These are phyloP conservation scores for Trametes pubescens DNA, from an alignment of 1,284 basidiomycete species.

Conservation along the genomic window DNA sequence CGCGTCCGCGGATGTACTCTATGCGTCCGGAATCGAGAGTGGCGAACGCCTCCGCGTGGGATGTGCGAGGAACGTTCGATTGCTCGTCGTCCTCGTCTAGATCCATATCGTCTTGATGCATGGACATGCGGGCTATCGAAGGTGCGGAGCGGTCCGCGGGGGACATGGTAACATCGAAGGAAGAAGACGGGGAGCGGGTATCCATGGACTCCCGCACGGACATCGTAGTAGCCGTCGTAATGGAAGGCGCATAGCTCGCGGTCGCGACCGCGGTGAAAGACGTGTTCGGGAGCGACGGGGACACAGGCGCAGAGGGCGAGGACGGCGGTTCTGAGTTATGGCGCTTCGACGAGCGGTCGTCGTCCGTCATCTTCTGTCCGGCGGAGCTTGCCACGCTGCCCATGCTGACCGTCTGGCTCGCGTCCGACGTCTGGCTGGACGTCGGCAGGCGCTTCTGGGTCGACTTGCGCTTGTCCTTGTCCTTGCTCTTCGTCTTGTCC, in stretches of 20 bases:
- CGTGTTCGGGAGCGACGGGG: slow-evolving; percentile 30
- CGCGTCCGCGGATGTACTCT: slow-evolving; percentile 54
- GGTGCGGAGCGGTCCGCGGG: slow-evolving; percentile 14
- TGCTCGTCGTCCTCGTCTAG: slow-evolving; percentile 51
- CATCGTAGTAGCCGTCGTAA: slow-evolving; percentile 15
- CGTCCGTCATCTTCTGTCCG: slow-evolving; percentile 19
- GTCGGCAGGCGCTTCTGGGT: slow-evolving; percentile 3
- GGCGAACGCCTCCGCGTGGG: slow-evolving; percentile 77
- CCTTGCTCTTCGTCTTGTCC: slow-evolving; percentile 22
- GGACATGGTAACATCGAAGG: slow-evolving; percentile 24
- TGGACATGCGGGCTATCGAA: slow-evolving; percentile 18
- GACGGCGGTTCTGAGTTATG: slow-evolving; percentile 26
- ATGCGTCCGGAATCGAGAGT: slow-evolving; percentile 69
- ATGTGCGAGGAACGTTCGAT: slow-evolving; percentile 58
- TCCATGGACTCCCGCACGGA: slow-evolving; percentile 29
- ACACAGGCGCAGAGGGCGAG: slow-evolving; percentile 27
- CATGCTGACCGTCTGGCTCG: slow-evolving; percentile 38
- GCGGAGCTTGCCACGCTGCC: slow-evolving; percentile 33
- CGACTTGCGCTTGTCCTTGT: slow-evolving; percentile 25
- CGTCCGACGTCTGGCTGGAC: slow-evolving; percentile 21
- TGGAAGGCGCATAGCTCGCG: slow-evolving; percentile 28
- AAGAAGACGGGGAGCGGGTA: slow-evolving; percentile 27
- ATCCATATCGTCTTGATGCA: slow-evolving; percentile 38
- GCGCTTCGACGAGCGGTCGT: slow-evolving; percentile 35
- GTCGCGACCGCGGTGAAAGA: slow-evolving; percentile 22